Conservation (phyloP, 306 rosid genomes). For the Corylus americana region DNA sequence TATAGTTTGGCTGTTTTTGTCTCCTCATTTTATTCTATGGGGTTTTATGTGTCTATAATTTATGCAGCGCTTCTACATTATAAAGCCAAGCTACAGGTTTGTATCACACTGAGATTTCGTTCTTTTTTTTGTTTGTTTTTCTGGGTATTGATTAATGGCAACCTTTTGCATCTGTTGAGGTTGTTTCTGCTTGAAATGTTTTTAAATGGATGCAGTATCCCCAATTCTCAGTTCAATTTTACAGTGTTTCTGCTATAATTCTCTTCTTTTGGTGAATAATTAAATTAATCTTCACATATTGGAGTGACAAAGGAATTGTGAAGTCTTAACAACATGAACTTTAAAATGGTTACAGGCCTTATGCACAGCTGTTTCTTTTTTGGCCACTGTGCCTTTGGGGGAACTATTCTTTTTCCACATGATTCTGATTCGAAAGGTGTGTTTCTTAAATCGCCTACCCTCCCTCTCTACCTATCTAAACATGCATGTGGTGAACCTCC, state of each 20-base stretch:
- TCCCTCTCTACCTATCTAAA: background rate
- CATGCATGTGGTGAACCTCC: slow-evolving; percentile 2
- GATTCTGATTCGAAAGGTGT: slow-evolving; percentile 78
- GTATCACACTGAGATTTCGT: background rate
- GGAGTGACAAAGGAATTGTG: background rate
- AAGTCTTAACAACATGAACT: background rate
- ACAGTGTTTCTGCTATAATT: background rate
- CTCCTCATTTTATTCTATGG: background rate
- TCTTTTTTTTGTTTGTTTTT: background rate
- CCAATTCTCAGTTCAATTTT: background rate
- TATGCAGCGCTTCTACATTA: slow-evolving; percentile 8
- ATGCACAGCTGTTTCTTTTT: slow-evolving; percentile 72
- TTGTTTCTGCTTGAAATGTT: slow-evolving; percentile 18
- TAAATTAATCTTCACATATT: background rate
- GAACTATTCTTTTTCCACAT: slow-evolving; percentile 83
- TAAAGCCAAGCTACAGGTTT: background rate
- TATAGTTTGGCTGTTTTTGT: background rate
- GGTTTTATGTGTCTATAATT: background rate
- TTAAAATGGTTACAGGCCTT: slow-evolving; percentile 52
- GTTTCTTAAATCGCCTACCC: slow-evolving; percentile 5
- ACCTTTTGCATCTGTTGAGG: slow-evolving; percentile 3
- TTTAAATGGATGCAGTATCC: background rate
- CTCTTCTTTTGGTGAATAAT: background rate
- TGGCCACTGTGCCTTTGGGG: slow-evolving; percentile 75
- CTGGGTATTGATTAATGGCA: slow-evolving; percentile 3